Conservation (phyloP, 129 eudicot genomes). For the Erigeron canadensis region DNA sequence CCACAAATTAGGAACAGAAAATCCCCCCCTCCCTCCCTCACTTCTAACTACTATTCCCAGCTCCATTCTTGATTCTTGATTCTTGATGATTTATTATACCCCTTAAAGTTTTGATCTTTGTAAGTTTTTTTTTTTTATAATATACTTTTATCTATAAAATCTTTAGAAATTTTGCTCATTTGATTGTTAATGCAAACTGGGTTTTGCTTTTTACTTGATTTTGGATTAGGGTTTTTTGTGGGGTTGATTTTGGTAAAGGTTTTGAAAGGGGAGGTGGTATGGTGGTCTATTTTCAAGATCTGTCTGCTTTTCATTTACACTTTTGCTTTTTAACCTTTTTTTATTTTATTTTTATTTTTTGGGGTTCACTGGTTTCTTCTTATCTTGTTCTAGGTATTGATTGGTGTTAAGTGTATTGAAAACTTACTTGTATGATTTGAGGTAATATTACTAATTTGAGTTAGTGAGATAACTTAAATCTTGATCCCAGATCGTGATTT, state of each 20-base stretch:
- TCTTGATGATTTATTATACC: slow-evolving; percentile 12
- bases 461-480: slow-evolving; percentile 13
- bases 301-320: slow-evolving; percentile 53
- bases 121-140: slow-evolving; percentile 15
- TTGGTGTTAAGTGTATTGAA: slow-evolving; percentile 25
- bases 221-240: slow-evolving; percentile 31
- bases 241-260: slow-evolving; percentile 59
- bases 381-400: slow-evolving; percentile 48
- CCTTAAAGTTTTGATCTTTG: slow-evolving; percentile 63
- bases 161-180: not conserved
- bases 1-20: slow-evolving; percentile 34
- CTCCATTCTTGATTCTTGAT: slow-evolving; percentile 4
- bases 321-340: slow-evolving; percentile 36
- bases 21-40: slow-evolving; percentile 10
- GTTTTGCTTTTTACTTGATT: not conserved
- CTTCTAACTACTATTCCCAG: not conserved
- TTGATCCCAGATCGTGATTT: slow-evolving; percentile 19
- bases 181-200: slow-evolving; percentile 12
- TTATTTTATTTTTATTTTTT: slow-evolving; percentile 21
- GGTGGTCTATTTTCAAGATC: slow-evolving; percentile 55
- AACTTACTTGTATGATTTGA: not conserved
- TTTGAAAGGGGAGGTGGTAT: slow-evolving; percentile 43
- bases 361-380: slow-evolving; percentile 39
- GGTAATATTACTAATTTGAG: slow-evolving; percentile 22
- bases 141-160: no score